Evolutionary conservation across 129 eudicot species (phyloP).

Genomic region (Dittrichia graveolens): DNA sequence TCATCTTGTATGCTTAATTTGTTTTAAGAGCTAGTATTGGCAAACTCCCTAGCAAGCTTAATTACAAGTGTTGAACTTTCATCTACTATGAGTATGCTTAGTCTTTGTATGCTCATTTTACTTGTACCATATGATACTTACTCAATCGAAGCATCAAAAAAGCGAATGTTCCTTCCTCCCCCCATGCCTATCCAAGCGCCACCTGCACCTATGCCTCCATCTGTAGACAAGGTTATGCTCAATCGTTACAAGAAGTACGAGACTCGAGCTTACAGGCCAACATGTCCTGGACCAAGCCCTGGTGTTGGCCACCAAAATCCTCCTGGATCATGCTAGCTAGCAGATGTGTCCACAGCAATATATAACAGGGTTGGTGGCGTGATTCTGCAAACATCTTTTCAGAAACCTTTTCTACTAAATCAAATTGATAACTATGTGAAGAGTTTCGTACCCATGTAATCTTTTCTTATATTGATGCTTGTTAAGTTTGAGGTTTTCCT

Average conservation of each 20-base stretch:
- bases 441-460: constrained; percentile 1
- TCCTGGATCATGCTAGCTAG: constrained; percentile 37
- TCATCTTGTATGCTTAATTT: neutral
- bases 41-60: neutral
- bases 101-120: constrained; percentile 27
- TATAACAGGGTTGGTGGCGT: neutral
- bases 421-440: neutral
- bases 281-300: constrained; percentile 57
- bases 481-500: constrained; percentile 8
- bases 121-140: constrained; percentile 24
- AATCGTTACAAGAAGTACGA: constrained; percentile 45
- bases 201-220: constrained; percentile 9
- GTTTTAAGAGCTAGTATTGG: constrained; percentile 11
- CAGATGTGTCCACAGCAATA: neutral
- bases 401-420: neutral
- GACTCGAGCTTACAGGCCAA: constrained; percentile 48
- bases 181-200: constrained; percentile 15
- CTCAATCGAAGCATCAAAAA: constrained; percentile 27
- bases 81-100: constrained; percentile 15
- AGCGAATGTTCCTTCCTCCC: constrained; percentile 29
- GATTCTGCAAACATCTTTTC: neutral
- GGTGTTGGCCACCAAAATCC: constrained; percentile 53
- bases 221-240: neutral
- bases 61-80: neutral
- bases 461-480: neutral